Conservation (phyloP, 768 basidiomycete species). For the Hebeloma cylindrosporum region DNA sequence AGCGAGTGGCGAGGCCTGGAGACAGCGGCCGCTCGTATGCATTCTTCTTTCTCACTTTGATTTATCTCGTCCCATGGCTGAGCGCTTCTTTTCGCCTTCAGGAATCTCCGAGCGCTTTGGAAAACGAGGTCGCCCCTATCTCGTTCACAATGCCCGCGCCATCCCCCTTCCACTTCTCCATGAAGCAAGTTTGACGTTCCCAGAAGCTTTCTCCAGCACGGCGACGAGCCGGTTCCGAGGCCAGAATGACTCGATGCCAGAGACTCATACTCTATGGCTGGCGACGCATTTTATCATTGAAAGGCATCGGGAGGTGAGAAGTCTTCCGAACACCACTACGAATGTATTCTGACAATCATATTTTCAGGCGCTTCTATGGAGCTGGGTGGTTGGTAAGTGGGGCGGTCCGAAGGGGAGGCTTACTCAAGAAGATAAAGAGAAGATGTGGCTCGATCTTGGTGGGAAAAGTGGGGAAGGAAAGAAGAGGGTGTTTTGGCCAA, state of each 20-base stretch:
- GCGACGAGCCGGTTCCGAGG: conserved; percentile 5
- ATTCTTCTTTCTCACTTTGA: background rate
- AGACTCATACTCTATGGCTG: conserved; percentile 4
- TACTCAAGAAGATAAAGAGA: conserved; percentile 1
- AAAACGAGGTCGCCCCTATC: conserved; percentile 1
- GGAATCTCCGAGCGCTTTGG: conserved; percentile 5
- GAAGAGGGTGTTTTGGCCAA: conserved; percentile 1
- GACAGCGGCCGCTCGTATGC: conserved; percentile 1
- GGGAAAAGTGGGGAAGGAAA: background rate
- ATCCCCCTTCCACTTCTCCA: conserved; percentile 4
- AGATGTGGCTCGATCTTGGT: conserved; percentile 3
- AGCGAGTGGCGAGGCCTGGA: conserved; percentile 6
- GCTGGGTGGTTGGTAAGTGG: conserved; percentile 2
- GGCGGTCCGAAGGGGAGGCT: conserved; percentile 1
- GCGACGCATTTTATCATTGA: conserved; percentile 6
- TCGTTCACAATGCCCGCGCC: conserved; percentile 5
- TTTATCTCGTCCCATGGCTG: background rate
- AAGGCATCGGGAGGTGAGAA: conserved; percentile 2
- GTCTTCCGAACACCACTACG: background rate
- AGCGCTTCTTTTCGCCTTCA: background rate
- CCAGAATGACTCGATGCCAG: conserved; percentile 1
- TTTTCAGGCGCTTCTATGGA: conserved; percentile 4
- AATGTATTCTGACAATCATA: background rate
- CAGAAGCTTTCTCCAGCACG: conserved; percentile 1
- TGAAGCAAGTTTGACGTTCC: conserved; percentile 3